Evolutionary conservation across 306 rosid genomes (phyloP), one percentile per base, ranked within the genome.

Genomic region (Dryas octopetala): DNA sequence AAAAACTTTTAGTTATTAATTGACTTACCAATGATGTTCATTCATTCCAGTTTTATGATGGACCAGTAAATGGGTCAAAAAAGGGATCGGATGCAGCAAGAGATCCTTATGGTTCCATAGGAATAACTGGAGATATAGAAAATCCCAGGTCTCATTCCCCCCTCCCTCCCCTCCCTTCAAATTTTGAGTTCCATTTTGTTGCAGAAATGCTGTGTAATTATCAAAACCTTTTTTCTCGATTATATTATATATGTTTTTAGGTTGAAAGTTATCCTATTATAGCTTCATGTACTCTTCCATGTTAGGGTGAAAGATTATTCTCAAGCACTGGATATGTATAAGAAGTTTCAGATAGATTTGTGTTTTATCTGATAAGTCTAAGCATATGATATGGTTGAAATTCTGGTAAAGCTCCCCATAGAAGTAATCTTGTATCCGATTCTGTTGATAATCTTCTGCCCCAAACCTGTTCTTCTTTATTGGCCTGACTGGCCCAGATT

Each of bases 41-140:
- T 87, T 76, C 84, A 53, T 87, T 88, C 83, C 91, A 91, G 98
- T 89, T 89, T 86, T 76, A 84, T 85, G 80, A 82, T 79, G 88
- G 89, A 80, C 83, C 92, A 69, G 88, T 86, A 72, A 87, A 83
- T 80, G 96, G 82, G 75, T 79, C 84, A 57, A 69, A 70, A 74
- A 85, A 68, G 68, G 69, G 71, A 55, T 72, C 41, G 12, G 83
- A 68, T 63, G 77, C 78, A 76, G 81, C 71, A 32, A 55, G 68
- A 60, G 61, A 19, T 57, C 80, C 74, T 41, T 60, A 72, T 61
- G 54, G 70, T 83, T 71, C 89, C 28, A 32, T 63, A 1, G 72
- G 75, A 65, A 69, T 65, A 58, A 67, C 68, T 70, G 74, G 68
- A 65, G 82, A 76, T 72, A 45, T 82, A 52, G 45, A 81, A 75